Evolutionary conservation across 257 asterid species (phyloP).

Genomic region (Lithospermum erythrorhizon): DNA sequence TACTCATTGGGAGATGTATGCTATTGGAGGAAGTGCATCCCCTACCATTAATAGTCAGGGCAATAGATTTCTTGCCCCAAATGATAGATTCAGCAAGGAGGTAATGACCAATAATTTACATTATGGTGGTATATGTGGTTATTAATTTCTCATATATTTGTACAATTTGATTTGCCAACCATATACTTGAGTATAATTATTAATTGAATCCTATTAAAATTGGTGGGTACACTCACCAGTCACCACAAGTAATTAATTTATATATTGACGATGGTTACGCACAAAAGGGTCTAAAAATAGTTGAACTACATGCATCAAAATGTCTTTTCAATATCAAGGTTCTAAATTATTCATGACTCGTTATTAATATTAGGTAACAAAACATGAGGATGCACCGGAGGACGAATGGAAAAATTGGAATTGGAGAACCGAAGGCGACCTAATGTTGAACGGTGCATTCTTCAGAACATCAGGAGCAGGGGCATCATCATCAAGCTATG

Average conservation of each 20-base stretch:
- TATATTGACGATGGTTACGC: too few species aligned
- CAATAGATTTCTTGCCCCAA: conserved; percentile 66
- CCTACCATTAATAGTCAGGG: conserved; percentile 85
- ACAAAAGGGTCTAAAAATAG: too few species aligned
- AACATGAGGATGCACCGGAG: conserved; percentile 45
- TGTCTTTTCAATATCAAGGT: too few species aligned
- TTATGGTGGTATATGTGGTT: neutral
- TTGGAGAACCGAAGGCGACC: conserved; percentile 58
- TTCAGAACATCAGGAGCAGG: conserved; percentile 35
- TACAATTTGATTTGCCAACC: too few species aligned
- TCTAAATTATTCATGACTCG: too few species aligned
- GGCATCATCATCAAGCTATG: conserved; percentile 36
- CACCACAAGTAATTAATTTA: too few species aligned
- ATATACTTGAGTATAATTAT: too few species aligned
- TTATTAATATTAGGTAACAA: conserved; percentile 32
- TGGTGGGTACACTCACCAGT: too few species aligned
- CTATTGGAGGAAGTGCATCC: conserved; percentile 83
- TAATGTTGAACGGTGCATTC: conserved; percentile 58
- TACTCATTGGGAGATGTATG: conserved; percentile 91
- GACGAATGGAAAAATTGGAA: conserved; percentile 53
- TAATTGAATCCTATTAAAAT: too few species aligned
- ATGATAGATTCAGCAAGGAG: conserved; percentile 49
- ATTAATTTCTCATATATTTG: neutral
- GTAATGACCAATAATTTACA: conserved; percentile 17
- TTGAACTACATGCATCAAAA: too few species aligned